These are phyloP conservation scores for Aspergillus nanangensis DNA, from an alignment of 495 filamentous ascomycete genomes.

Conservation along the genomic window DNA sequence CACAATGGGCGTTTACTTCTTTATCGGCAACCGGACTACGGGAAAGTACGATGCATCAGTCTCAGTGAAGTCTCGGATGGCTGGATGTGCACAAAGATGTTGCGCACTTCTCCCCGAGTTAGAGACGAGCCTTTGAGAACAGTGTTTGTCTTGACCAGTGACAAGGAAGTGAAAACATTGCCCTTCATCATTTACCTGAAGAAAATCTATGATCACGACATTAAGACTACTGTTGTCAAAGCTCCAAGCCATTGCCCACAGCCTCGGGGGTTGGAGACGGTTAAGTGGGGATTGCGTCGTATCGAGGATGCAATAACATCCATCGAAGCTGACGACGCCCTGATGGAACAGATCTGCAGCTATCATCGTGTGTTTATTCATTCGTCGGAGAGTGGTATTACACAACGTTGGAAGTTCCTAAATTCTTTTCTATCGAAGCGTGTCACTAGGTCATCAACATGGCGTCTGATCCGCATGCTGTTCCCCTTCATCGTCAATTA, in stretches of 20 bases:
- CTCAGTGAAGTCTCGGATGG: neutral
- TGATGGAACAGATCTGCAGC: neutral
- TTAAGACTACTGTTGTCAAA: neutral
- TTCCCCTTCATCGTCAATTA: too few species aligned
- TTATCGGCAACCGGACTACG: neutral
- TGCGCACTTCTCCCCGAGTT: neutral
- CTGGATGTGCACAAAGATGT: neutral
- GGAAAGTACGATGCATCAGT: neutral
- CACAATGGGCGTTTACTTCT: neutral
- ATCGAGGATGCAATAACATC: neutral
- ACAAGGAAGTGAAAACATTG: too few species aligned
- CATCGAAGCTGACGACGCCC: neutral
- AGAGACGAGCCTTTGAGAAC: too few species aligned
- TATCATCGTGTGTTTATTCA: neutral
- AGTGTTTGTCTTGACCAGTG: too few species aligned
- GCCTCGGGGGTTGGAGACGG: neutral
- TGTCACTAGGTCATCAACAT: too few species aligned
- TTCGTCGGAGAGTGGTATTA: too few species aligned
- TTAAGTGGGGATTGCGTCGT: neutral
- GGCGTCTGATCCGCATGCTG: too few species aligned
- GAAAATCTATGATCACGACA: neutral
- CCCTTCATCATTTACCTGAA: too few species aligned
- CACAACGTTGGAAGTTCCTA: too few species aligned
- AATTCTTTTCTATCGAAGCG: too few species aligned
- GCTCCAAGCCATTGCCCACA: neutral